Percentiles rank a stretch among this genome's conserved stretches.
Evolutionary conservation across 2,329 filamentous ascomycete genomes (phyloP).

Genomic region (Diaporthe amygdali): DNA sequence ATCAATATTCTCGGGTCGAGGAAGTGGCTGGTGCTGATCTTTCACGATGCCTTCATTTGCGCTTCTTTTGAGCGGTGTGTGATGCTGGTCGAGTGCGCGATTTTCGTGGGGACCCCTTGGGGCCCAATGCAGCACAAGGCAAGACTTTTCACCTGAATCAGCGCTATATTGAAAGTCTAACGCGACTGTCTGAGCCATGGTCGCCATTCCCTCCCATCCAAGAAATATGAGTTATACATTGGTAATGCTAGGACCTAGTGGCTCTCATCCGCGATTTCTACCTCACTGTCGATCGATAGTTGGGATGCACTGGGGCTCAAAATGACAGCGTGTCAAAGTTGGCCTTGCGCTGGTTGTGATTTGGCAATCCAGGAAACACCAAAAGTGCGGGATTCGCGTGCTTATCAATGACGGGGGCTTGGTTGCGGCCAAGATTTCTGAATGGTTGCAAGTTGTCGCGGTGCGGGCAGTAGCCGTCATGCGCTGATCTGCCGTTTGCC

Average conservation of each 20-base stretch:
- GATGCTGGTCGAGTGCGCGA: background rate
- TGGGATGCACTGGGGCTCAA: background rate
- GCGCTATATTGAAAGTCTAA: background rate
- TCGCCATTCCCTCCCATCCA: too few species aligned
- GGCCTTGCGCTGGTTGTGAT: background rate
- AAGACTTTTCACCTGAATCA: background rate
- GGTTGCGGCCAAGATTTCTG: background rate
- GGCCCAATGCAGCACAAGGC: background rate
- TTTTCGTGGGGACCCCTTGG: background rate
- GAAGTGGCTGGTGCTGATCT: background rate
- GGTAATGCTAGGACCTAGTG: background rate
- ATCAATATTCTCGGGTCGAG: background rate
- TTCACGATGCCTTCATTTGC: background rate
- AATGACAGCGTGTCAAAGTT: background rate
- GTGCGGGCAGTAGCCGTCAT: background rate
- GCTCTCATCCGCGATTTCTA: background rate
- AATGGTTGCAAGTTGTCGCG: conserved; percentile 8
- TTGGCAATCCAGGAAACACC: background rate
- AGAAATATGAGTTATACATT: background rate
- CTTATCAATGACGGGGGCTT: background rate
- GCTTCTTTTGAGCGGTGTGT: background rate
- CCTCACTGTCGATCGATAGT: background rate
- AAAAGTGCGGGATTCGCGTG: background rate
- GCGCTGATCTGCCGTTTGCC: background rate
- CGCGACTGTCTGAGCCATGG: background rate